Evolutionary conservation across 306 rosid genomes (phyloP), one percentile per base, ranked within the genome.

Genomic region (Prosopis cineraria): DNA sequence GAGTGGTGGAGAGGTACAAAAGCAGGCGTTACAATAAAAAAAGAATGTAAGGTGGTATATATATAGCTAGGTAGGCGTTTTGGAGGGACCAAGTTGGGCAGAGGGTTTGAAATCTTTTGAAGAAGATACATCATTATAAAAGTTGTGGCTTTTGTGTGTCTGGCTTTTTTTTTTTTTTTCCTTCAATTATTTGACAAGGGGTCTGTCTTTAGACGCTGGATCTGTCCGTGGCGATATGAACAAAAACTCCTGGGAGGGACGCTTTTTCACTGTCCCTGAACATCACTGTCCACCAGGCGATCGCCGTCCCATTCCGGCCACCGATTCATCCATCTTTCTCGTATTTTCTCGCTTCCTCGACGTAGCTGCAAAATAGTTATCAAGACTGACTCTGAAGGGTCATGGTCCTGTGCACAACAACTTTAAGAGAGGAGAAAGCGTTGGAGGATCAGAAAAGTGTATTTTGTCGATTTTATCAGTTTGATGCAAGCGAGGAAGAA

Each of bases 171-270:
- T 36, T 36, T 33, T 3, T n/a, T 14, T 14, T 37, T 13, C 20
- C 3, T 39, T 68, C 56, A 43, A 43, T 68, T 68, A 68, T 68
- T 68, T 27, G 56, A 43, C 10, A 56, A 27, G 73, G 55, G 37
- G 56, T 10, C 39, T 69, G 29, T 45, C 40, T 41, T 56, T 7
- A 7, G 56, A 43, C 40, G 19, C 24, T 41, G 73, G 55, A 24
- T 8, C 0, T 68, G 37, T 69, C 16, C 5, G 10, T 7, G 40
- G 31, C 73, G 40, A 43, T 27, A 29, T 44, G 39, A 69, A 43
- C 40, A 69, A 69, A 69, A 41, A 14, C 7, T 6, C 58, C 9
- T 16, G 6, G 10, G 24, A 27, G 25, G 16, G 3, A 27, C 27
- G 7, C 73, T 8, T 44, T 69, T 14, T n/a, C 40, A 30, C 22